Evolutionary conservation across 78 protist species (phyloP).

Genomic region (Dictyostelium citrinum): DNA sequence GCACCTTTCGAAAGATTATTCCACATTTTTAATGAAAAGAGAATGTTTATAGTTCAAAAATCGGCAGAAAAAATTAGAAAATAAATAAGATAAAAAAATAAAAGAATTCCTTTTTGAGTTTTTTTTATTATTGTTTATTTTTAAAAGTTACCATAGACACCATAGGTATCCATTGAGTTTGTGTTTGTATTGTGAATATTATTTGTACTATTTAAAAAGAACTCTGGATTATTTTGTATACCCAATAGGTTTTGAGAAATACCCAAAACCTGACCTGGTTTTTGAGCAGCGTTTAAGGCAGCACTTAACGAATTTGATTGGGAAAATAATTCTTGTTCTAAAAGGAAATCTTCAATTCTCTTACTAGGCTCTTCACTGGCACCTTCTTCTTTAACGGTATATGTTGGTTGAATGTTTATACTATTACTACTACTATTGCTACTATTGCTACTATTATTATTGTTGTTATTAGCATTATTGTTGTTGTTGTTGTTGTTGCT

Average conservation of each 20-base stretch:
- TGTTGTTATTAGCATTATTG: background rate
- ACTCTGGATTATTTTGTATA: background rate
- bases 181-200: background rate
- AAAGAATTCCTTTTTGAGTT: background rate
- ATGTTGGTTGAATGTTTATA: background rate
- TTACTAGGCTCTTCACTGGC: background rate
- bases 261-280: background rate
- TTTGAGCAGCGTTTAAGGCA: background rate
- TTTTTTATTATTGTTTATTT: no score
- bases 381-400: slow-evolving; percentile 27
- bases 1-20: no score
- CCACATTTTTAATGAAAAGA: no score
- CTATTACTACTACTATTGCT: slow-evolving; percentile 6
- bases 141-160: background rate
- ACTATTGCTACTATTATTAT: background rate
- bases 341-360: slow-evolving; percentile 21
- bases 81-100: no score
- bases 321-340: slow-evolving; percentile 26
- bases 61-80: no score
- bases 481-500: background rate
- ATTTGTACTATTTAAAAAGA: slow-evolving; percentile 3
- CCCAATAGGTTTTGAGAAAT: slow-evolving; percentile 10
- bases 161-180: background rate
- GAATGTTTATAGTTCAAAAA: no score
- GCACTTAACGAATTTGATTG: background rate